These are phyloP conservation scores for Lentinula guzmanii DNA, from an alignment of 768 basidiomycete genomes.

Conservation along the genomic window DNA sequence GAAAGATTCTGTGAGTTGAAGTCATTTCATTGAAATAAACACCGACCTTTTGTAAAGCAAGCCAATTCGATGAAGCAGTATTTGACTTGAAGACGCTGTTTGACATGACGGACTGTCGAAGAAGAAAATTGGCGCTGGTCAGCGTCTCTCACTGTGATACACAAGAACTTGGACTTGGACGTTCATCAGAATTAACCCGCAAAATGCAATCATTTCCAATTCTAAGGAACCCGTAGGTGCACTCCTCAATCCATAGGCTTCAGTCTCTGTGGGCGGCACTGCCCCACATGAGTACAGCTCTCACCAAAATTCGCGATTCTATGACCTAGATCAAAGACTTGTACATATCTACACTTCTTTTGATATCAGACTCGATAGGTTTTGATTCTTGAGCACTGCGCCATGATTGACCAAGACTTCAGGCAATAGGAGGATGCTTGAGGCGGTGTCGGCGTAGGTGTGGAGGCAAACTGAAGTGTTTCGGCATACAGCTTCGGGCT, in stretches of 20 bases:
- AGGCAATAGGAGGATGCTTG: not conserved
- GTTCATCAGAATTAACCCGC: too few species aligned
- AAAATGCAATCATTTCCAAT: too few species aligned
- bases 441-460: not conserved
- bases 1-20: not conserved
- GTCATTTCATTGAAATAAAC: not conserved
- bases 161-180: too few species aligned
- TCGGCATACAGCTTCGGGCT: not conserved
- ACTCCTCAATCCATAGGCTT: too few species aligned
- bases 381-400: not conserved
- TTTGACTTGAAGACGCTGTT: not conserved
- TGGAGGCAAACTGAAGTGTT: not conserved
- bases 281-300: too few species aligned
- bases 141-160: not conserved
- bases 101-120: not conserved
- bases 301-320: too few species aligned
- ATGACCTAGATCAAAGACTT: too few species aligned
- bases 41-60: conserved; percentile 46
- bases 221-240: too few species aligned
- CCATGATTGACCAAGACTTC: not conserved
- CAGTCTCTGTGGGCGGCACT: not conserved
- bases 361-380: too few species aligned
- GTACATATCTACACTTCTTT: too few species aligned
- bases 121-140: not conserved
- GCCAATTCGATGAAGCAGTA: conserved; percentile 54